Base-by-base conservation (phyloP, 1,139 yeast species). In the Diutina pseudorugosa region DNA sequence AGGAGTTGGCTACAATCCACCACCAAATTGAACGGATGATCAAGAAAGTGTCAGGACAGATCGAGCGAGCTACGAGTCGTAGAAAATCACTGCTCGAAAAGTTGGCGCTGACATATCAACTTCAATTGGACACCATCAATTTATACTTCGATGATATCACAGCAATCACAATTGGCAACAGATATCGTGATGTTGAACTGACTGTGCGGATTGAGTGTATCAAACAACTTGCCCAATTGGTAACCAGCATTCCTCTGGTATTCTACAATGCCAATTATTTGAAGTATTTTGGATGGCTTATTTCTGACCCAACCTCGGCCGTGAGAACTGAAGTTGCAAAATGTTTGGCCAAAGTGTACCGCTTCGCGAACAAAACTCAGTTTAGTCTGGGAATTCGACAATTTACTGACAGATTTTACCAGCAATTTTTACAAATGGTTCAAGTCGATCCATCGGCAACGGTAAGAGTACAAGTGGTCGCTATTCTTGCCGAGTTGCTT, bases 171-270 rank as follows among this genome's bases (percentile, higher is more conserved):
- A 85, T 89, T 63, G 79, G 82, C 9, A 89, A 84, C 60, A 72
- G 98, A 57, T 86, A 86, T 62, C 80, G 91, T 57, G 98, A 91
- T 64, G 75, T 85, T 12, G 96, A 89, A 61, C 80, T 84, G 7
- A 65, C 67, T 9, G 84, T 90, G 40, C 75, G 98, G 58, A 75
- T 76, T 21, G 89, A 83, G 54, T 85, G 95, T 55, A 70, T 88
- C 57, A 62, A 65, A 16, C 74, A 77, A 47, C 69, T 90, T 51
- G 80, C 89, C 20, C 71, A 68, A 27, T 85, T 95, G 85, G 85
- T 88, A 71, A 71, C 75, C n/a, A 63, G 69, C 7, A 78, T 77
- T 56, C 95, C 96, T 0, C 89, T 83, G 54, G 69, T 75, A 53
- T 90, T 86, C 60, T 75, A 85, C 59, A 86, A 82, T 55, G 82